A percentile compares a stretch with the other conserved stretches of the same genome.
These are phyloP conservation scores for Botrytis cinerea DNA, from an alignment of 2,329 filamentous ascomycete species.

Conservation along the genomic window DNA sequence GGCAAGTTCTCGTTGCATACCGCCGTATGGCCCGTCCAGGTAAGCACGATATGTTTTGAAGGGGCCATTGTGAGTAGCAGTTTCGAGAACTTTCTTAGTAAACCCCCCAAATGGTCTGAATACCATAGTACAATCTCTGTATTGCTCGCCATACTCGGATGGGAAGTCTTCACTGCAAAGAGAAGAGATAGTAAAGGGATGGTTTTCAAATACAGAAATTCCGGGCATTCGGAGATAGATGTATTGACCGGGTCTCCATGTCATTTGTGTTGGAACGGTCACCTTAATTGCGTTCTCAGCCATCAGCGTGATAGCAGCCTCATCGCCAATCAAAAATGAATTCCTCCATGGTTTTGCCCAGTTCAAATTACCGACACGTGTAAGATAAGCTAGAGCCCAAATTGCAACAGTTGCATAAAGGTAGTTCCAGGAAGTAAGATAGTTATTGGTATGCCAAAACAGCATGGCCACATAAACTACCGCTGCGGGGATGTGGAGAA, in stretches of 20 bases:
- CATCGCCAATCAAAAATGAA: conserved; percentile 85
- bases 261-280: conserved; percentile 89
- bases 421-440: conserved; percentile 86
- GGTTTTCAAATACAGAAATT: conserved; percentile 87
- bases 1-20: conserved; percentile 85
- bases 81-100: conserved; percentile 80
- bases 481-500: conserved; percentile 79
- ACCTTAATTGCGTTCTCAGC: conserved; percentile 94
- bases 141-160: conserved; percentile 84
- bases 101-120: conserved; percentile 93
- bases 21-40: conserved; percentile 91
- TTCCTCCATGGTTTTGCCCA: conserved; percentile 80
- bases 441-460: conserved; percentile 97
- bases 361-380: conserved; percentile 82
- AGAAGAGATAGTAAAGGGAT: conserved; percentile 93
- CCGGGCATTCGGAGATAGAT: conserved; percentile 93
- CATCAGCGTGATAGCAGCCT: conserved; percentile 85
- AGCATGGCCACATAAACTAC: conserved; percentile 79
- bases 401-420: conserved; percentile 79
- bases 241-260: conserved; percentile 91
- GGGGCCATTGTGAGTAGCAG: conserved; percentile 79
- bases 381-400: conserved; percentile 72
- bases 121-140: conserved; percentile 85
- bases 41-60: conserved; percentile 92
- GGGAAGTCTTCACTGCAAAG: conserved; percentile 92